Evolutionary conservation across 192 early-diverging fungal species (phyloP).

Genomic region (Dissophora globulifera): DNA sequence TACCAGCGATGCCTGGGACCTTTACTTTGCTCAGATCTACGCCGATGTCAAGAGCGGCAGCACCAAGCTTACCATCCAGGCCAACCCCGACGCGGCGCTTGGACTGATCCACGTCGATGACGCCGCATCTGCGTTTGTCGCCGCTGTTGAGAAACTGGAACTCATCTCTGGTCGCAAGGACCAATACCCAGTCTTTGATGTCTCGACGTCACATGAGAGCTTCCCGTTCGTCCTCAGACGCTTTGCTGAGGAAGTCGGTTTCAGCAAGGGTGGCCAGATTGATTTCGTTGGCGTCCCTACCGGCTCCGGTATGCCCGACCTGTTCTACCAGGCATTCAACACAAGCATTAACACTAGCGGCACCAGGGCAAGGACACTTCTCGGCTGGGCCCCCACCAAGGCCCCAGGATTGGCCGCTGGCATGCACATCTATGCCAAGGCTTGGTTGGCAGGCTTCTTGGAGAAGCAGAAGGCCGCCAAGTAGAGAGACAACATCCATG

Average conservation of each 20-base stretch:
- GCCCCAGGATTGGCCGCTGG: constrained; percentile 6
- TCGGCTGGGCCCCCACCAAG: constrained; percentile 42
- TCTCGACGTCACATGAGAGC: constrained; percentile 39
- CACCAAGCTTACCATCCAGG: constrained; percentile 8
- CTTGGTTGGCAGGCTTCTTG: constrained; percentile 14
- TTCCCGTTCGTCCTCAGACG: constrained; percentile 26
- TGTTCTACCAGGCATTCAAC: constrained; percentile 28
- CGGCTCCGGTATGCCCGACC: not conserved
- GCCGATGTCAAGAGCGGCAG: constrained; percentile 9
- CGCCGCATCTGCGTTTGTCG: constrained; percentile 39
- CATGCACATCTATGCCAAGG: constrained; percentile 7
- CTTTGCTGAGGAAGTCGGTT: constrained; percentile 26
- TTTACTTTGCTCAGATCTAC: constrained; percentile 36
- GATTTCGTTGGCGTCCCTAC: constrained; percentile 10
- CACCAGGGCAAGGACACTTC: constrained; percentile 17
- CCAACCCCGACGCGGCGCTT: constrained; percentile 9
- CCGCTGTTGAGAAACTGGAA: constrained; percentile 24
- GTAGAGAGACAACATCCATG: not conserved
- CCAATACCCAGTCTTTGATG: constrained; percentile 34
- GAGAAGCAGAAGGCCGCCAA: constrained; percentile 1
- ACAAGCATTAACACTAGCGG: constrained; percentile 3
- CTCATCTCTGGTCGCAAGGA: constrained; percentile 23
- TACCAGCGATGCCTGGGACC: constrained; percentile 10
- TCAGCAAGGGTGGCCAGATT: constrained; percentile 24
- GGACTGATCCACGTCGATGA: constrained; percentile 52